phyloP scores from a whole-genome alignment of 108 stramenopile species.

The Discostella stelligeroides region DNA sequence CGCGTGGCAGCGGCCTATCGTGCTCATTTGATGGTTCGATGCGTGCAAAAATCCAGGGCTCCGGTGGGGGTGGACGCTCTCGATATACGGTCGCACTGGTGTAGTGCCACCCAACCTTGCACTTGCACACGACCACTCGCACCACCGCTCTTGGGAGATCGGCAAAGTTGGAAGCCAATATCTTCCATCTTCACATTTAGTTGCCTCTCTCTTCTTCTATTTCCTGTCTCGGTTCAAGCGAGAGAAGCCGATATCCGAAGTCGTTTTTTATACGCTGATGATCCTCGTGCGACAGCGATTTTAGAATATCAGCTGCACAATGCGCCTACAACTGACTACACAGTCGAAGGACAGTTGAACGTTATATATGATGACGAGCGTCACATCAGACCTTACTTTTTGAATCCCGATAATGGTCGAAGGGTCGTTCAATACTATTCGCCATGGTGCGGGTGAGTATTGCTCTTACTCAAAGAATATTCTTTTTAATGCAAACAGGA shows the following conservation, averaged over 20 bases:
- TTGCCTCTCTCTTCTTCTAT: not conserved
- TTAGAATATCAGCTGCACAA: slow-evolving; percentile 51
- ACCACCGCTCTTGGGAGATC: no score
- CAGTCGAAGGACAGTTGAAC: slow-evolving; percentile 27
- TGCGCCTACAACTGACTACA: slow-evolving; percentile 41
- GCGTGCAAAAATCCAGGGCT: no score
- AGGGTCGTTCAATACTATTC: slow-evolving; percentile 77
- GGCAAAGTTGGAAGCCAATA: no score
- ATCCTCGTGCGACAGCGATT: slow-evolving; percentile 35
- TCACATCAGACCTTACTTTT: slow-evolving; percentile 48
- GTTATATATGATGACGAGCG: slow-evolving; percentile 44
- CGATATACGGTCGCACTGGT: no score
- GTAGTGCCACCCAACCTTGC: no score
- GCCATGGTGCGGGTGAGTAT: slow-evolving; percentile 67
- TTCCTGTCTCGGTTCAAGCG: slow-evolving; percentile 9
- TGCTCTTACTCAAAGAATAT: not conserved
- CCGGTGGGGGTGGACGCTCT: no score
- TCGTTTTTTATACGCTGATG: slow-evolving; percentile 48
- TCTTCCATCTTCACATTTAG: no score
- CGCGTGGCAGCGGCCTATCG: no score
- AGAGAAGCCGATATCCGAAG: slow-evolving; percentile 50
- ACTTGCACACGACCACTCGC: no score
- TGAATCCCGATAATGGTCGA: slow-evolving; percentile 44
- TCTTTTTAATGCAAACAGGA: no score
- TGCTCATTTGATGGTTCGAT: no score